phyloP scores from a whole-genome alignment of 768 basidiomycete genomes.

The Lactarius indigo region DNA sequence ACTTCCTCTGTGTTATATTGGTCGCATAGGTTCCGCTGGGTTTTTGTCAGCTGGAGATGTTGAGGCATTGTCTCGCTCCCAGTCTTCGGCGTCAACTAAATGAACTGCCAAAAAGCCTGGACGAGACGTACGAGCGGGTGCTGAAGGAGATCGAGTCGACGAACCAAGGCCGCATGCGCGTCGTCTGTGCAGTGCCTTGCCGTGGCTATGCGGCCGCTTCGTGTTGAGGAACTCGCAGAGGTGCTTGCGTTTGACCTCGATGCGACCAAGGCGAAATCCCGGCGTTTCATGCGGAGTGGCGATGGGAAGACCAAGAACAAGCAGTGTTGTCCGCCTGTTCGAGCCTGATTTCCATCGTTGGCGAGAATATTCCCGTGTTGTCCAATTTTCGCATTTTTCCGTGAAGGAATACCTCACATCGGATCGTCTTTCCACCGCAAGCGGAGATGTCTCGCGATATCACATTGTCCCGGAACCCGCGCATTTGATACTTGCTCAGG shows the following conservation, averaged over 20 bases:
- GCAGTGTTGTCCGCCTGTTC: neutral
- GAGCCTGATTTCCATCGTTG: neutral
- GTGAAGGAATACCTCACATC: neutral
- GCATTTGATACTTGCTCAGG: neutral
- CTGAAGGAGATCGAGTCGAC: no score
- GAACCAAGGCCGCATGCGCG: neutral
- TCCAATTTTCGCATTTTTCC: neutral
- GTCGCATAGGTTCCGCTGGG: no score
- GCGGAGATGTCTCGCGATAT: neutral
- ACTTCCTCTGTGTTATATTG: neutral
- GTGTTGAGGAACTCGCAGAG: neutral
- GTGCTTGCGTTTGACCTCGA: neutral
- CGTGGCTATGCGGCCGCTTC: neutral
- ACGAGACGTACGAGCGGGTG: no score
- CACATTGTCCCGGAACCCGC: neutral
- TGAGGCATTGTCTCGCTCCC: no score
- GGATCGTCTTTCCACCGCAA: neutral
- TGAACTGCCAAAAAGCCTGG: no score
- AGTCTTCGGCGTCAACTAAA: no score
- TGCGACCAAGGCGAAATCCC: neutral
- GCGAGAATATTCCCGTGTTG: neutral
- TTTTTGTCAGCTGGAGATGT: no score
- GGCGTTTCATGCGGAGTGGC: neutral
- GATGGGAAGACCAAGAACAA: neutral
- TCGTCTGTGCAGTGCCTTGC: neutral